Evolutionary conservation across 2,329 filamentous ascomycete species (phyloP).

Genomic region (Erysiphe neolycopersici): DNA sequence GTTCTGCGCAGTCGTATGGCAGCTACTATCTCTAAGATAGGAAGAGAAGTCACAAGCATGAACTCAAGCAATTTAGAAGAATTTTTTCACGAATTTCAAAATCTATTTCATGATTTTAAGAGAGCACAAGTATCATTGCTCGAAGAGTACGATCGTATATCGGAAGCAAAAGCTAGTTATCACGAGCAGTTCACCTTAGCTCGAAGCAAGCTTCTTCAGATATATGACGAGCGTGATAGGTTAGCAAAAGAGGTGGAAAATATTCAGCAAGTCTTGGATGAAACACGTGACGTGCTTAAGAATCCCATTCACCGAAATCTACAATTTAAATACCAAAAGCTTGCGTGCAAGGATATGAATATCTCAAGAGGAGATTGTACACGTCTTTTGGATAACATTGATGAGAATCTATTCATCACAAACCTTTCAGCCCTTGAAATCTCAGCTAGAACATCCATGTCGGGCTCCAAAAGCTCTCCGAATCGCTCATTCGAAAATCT

Average conservation of each 20-base stretch:
- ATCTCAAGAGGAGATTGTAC: neutral
- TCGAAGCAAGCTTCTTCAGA: neutral
- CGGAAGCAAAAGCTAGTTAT: neutral
- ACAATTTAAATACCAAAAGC: conserved; percentile 2
- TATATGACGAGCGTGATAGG: neutral
- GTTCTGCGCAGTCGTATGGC: neutral
- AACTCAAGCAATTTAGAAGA: neutral
- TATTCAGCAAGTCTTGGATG: neutral
- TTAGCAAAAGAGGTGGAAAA: neutral
- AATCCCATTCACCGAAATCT: neutral
- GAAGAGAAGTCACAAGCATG: neutral
- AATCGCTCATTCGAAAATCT: neutral
- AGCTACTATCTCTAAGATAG: neutral
- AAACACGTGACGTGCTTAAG: neutral
- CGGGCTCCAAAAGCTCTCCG: neutral
- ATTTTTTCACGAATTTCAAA: neutral
- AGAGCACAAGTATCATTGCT: neutral
- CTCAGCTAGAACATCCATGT: neutral
- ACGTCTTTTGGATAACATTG: neutral
- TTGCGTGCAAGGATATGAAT: neutral
- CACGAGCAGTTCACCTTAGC: neutral
- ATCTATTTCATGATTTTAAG: neutral
- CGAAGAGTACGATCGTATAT: neutral
- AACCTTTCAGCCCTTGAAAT: neutral
- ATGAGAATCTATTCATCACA: neutral